Evolutionary conservation across 352 stramenopile genomes (phyloP).

Genomic region (Elongisporangium senticosum): DNA sequence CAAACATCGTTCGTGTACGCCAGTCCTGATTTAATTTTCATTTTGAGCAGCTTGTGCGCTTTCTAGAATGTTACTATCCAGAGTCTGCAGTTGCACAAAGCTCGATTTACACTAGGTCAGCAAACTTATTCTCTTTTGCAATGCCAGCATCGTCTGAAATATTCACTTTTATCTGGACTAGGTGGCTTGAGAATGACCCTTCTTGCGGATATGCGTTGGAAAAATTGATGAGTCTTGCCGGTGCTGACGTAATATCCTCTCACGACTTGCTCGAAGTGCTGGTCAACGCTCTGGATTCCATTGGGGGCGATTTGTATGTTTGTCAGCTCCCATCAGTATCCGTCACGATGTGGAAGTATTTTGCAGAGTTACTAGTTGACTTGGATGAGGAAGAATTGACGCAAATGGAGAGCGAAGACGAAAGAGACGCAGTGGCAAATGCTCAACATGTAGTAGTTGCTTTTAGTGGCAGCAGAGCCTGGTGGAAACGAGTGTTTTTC

Average conservation of each 20-base stretch:
- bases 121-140: background rate
- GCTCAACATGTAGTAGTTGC: constrained; percentile 21
- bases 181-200: constrained; percentile 57
- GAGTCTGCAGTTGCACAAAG: constrained; percentile 38
- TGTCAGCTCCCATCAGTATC: constrained; percentile 23
- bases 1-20: background rate
- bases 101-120: constrained; percentile 25
- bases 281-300: constrained; percentile 42
- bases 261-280: constrained; percentile 30
- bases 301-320: constrained; percentile 52
- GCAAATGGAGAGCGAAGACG: constrained; percentile 5
- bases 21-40: constrained; percentile 2
- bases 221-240: constrained; percentile 45
- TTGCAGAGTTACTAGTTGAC: constrained; percentile 39
- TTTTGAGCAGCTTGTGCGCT: constrained; percentile 21
- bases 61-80: constrained; percentile 42
- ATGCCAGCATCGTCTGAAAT: constrained; percentile 6
- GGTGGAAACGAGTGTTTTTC: constrained; percentile 69
- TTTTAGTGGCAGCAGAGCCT: constrained; percentile 22
- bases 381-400: constrained; percentile 41
- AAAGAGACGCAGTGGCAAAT: constrained; percentile 1
- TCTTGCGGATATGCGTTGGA: constrained; percentile 33
- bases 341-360: constrained; percentile 42
- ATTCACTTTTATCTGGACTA: constrained; percentile 9
- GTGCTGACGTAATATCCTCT: constrained; percentile 27